Conservation (phyloP, 768 basidiomycete genomes). For the Collybiopsis luxurians region DNA sequence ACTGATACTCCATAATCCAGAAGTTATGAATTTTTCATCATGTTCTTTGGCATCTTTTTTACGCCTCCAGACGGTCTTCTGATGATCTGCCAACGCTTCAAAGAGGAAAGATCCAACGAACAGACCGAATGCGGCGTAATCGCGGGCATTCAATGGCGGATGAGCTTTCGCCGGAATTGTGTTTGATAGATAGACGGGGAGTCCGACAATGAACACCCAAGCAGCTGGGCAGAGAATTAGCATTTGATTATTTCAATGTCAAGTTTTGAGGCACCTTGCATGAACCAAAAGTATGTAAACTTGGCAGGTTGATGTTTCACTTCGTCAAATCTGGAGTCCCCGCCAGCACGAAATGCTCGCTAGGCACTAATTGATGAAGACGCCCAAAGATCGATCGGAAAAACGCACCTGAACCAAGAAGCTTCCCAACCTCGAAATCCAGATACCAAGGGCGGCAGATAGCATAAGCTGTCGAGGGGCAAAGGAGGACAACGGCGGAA, state of each 20-base stretch:
- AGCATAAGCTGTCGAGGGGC: slow-evolving; percentile 61
- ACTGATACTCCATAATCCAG: slow-evolving; percentile 64
- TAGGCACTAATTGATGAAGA: neutral
- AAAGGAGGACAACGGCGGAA: slow-evolving; percentile 45
- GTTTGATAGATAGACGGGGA: slow-evolving; percentile 69
- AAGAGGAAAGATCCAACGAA: slow-evolving; percentile 55
- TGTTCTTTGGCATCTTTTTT: slow-evolving; percentile 62
- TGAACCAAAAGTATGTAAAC: slow-evolving; percentile 63
- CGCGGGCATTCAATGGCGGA: slow-evolving; percentile 49
- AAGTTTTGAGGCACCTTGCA: slow-evolving; percentile 40
- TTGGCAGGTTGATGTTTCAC: slow-evolving; percentile 41
- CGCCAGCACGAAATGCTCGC: slow-evolving; percentile 32
- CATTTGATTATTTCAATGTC: neutral
- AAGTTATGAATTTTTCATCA: slow-evolving; percentile 66
- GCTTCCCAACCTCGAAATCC: slow-evolving; percentile 59
- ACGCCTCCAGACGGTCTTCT: slow-evolving; percentile 63
- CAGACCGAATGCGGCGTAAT: slow-evolving; percentile 53
- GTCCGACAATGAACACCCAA: slow-evolving; percentile 66
- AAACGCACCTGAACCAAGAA: slow-evolving; percentile 52
- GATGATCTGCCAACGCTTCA: slow-evolving; percentile 61
- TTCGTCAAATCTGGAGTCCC: slow-evolving; percentile 51
- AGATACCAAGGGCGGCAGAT: slow-evolving; percentile 53
- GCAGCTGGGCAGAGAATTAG: slow-evolving; percentile 35
- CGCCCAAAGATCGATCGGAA: neutral
- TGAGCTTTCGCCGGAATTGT: slow-evolving; percentile 46